phyloP scores from a whole-genome alignment of 2,329 filamentous ascomycete genomes.

The Grosmannia clavigera region DNA sequence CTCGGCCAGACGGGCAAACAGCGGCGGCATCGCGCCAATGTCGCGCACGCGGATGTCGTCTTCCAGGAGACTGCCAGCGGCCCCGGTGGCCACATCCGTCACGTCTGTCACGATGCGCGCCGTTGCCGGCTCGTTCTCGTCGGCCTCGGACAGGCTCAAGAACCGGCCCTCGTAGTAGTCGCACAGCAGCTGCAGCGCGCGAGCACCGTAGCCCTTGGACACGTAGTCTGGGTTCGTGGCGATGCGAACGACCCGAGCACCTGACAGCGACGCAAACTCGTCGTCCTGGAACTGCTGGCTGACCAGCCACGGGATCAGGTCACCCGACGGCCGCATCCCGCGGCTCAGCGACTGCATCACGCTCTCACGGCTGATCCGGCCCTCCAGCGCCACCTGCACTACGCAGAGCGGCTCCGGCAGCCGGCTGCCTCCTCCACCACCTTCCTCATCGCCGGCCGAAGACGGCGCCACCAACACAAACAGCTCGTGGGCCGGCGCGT shows the following conservation, averaged over 20 bases:
- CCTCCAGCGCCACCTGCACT: constrained; percentile 87
- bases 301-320: constrained; percentile 94
- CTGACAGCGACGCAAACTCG: constrained; percentile 86
- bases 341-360: constrained; percentile 81
- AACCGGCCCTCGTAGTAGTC: constrained; percentile 97
- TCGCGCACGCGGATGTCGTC: constrained; percentile 87
- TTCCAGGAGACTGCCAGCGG: constrained; percentile 54
- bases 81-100: constrained; percentile 47
- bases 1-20: constrained; percentile 82
- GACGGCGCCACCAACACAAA: constrained; percentile 88
- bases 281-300: constrained; percentile 98
- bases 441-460: constrained; percentile 53
- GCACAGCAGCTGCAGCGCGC: constrained; percentile 71
- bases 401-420: constrained; percentile 91
- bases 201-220: constrained; percentile 85
- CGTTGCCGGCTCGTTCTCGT: constrained; percentile 16
- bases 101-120: constrained; percentile 49
- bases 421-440: constrained; percentile 57
- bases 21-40: constrained; percentile 79
- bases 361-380: constrained; percentile 85
- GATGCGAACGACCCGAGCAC: constrained; percentile 83
- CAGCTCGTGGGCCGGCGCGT: constrained; percentile 90
- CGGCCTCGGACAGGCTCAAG: constrained; percentile 63
- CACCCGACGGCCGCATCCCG: constrained; percentile 78
- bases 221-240: constrained; percentile 92